A percentile compares a stretch with the other conserved stretches of the same genome.
Conservation (phyloP, 2,329 filamentous ascomycete species). For the Fonsecaea monophora region DNA sequence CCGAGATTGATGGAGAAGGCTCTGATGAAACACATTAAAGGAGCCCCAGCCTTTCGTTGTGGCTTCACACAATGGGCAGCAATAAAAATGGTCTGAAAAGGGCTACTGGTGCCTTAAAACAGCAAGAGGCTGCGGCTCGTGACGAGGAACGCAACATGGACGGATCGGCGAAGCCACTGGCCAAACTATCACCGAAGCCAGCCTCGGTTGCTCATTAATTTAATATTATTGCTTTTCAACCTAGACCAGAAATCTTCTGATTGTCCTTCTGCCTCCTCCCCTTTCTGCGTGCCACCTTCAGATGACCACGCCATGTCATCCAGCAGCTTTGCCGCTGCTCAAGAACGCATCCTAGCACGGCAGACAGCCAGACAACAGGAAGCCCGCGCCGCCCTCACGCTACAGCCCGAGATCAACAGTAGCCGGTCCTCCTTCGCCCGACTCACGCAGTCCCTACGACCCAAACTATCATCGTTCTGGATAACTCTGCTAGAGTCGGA, state of each 20-base stretch:
- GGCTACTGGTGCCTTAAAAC: neutral
- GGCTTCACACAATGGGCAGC: neutral
- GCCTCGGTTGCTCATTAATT: conserved; percentile 14
- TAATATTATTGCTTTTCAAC: neutral
- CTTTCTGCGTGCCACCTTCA: neutral
- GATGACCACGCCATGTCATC: conserved; percentile 56
- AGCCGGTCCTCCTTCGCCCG: conserved; percentile 63
- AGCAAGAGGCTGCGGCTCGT: neutral
- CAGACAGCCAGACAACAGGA: conserved; percentile 76
- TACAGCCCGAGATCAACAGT: conserved; percentile 54
- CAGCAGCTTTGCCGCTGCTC: conserved; percentile 83
- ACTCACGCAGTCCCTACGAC: conserved; percentile 68
- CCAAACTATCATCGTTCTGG: conserved; percentile 63
- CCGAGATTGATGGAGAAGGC: conserved; percentile 14
- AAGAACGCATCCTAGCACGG: conserved; percentile 82
- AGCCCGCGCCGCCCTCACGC: conserved; percentile 50
- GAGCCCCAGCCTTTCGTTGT: conserved; percentile 18
- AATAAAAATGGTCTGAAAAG: neutral
- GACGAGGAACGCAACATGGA: neutral
- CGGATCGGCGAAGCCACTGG: neutral
- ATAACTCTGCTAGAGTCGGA: conserved; percentile 74
- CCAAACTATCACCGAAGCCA: conserved; percentile 10
- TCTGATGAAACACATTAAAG: conserved; percentile 26
- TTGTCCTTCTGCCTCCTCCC: neutral
- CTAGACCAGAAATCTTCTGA: neutral